These are phyloP conservation scores for Populus hybrid DNA, from an alignment of 441 rosid species.

Conservation along the genomic window DNA sequence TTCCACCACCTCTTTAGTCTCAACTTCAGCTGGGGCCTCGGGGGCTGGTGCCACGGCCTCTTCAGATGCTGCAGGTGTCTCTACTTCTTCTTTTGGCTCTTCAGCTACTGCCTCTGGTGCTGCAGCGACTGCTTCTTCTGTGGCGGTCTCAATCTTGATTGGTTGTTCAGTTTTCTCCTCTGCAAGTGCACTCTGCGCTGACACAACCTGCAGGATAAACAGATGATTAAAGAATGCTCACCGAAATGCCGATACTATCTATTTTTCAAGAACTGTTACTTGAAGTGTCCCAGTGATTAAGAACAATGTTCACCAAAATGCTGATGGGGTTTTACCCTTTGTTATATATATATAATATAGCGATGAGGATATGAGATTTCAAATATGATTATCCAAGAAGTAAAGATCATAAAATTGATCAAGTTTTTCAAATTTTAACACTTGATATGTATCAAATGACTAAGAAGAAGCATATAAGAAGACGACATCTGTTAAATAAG, in stretches of 20 bases:
- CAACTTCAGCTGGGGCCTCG: conserved; percentile 21
- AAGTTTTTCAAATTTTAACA: background rate
- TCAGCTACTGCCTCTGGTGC: conserved; percentile 7
- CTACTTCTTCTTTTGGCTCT: conserved; percentile 10
- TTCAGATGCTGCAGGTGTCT: conserved; percentile 11
- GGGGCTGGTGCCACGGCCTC: conserved; percentile 20
- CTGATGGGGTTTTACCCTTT: background rate
- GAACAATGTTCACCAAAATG: background rate
- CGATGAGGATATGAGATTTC: background rate
- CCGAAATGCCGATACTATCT: background rate
- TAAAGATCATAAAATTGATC: background rate
- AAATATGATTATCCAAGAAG: background rate
- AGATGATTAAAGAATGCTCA: background rate
- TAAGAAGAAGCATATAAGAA: background rate
- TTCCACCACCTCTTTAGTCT: conserved; percentile 25
- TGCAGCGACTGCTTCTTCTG: conserved; percentile 19
- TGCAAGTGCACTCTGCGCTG: conserved; percentile 34
- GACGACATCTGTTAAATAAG: background rate
- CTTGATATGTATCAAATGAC: background rate
- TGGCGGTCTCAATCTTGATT: conserved; percentile 20
- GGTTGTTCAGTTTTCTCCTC: conserved; percentile 41
- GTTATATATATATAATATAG: background rate
- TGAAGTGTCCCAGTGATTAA: background rate
- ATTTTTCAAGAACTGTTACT: background rate
- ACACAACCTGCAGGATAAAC: conserved; percentile 38